A percentile compares a stretch with the other conserved stretches of the same genome.
phyloP scores from a whole-genome alignment of 176 grass and related monocot genomes.

The Carex parvula region DNA sequence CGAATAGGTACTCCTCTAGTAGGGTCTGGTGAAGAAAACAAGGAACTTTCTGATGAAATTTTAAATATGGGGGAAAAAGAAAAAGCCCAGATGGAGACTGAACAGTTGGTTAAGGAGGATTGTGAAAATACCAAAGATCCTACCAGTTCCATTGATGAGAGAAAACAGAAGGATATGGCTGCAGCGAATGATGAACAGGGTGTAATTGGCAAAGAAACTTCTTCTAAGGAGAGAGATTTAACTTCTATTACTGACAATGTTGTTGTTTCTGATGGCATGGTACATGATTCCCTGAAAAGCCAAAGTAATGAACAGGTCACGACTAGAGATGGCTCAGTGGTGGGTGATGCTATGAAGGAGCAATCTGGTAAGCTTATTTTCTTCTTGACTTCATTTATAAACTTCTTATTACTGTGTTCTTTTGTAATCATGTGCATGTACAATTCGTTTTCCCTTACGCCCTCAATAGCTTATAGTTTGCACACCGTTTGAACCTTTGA shows the following conservation, averaged over 20 bases:
- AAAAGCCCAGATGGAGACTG: constrained; percentile 26
- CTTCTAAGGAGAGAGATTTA: constrained; percentile 5
- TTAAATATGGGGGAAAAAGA: constrained; percentile 37
- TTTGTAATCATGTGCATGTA: not conserved
- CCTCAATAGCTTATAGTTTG: not conserved
- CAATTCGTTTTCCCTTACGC: not conserved
- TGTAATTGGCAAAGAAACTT: not conserved
- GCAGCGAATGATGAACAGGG: not conserved
- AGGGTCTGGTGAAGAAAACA: constrained; percentile 32
- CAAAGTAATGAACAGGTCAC: constrained; percentile 28
- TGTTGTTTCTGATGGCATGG: constrained; percentile 32
- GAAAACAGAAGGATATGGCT: constrained; percentile 2
- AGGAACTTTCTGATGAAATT: constrained; percentile 32
- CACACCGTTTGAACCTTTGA: not conserved
- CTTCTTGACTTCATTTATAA: not conserved
- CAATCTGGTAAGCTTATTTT: constrained; percentile 48
- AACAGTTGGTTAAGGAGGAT: constrained; percentile 22
- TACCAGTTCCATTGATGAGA: constrained; percentile 8
- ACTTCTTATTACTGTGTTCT: constrained; percentile 4
- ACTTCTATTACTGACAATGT: not conserved
- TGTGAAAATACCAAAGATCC: not conserved
- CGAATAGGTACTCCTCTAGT: constrained; percentile 22
- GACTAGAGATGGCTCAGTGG: constrained; percentile 28
- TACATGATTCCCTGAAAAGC: constrained; percentile 15
- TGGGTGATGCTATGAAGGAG: constrained; percentile 32